Evolutionary conservation across 768 basidiomycete species (phyloP).

Genomic region (Boletus rex-veris): DNA sequence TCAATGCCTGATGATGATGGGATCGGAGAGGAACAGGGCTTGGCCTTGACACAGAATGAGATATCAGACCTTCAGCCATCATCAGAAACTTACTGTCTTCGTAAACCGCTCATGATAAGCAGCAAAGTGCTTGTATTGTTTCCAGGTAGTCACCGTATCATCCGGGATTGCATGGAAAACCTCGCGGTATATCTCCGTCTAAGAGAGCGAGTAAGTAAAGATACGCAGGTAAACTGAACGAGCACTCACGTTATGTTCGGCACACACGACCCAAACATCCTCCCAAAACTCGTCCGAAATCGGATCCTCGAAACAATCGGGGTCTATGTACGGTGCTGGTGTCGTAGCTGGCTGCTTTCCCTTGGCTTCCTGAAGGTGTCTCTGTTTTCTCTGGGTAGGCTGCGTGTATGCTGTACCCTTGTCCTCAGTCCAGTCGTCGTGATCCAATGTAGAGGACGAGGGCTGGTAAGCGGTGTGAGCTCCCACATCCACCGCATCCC

Average conservation of each 20-base stretch:
- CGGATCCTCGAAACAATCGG: conserved; percentile 84
- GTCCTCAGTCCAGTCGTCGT: conserved; percentile 47
- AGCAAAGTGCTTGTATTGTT: conserved; percentile 87
- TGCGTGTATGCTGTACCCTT: conserved; percentile 46
- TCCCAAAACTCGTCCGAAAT: conserved; percentile 87
- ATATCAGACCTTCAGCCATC: not conserved
- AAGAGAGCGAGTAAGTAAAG: conserved; percentile 3
- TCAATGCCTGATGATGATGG: conserved; percentile 48
- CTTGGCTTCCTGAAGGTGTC: conserved; percentile 42
- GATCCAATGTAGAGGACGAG: conserved; percentile 43
- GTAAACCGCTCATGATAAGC: conserved; percentile 70
- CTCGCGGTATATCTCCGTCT: conserved; percentile 95
- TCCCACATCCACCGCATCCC: conserved; percentile 41
- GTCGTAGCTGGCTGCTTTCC: conserved; percentile 60
- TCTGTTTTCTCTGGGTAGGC: conserved; percentile 54
- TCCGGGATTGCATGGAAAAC: conserved; percentile 95
- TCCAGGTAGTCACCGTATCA: conserved; percentile 92
- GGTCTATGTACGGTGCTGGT: conserved; percentile 67
- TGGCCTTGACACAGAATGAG: conserved; percentile 35
- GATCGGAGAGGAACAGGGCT: conserved; percentile 39
- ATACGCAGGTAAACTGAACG: not conserved
- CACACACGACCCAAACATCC: conserved; percentile 82
- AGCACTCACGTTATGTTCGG: conserved; percentile 78
- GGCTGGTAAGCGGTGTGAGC: conserved; percentile 43
- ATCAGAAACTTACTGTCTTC: conserved; percentile 52